Conservation (phyloP, 495 filamentous ascomycete species). For the Alectoria sarmentosa region DNA sequence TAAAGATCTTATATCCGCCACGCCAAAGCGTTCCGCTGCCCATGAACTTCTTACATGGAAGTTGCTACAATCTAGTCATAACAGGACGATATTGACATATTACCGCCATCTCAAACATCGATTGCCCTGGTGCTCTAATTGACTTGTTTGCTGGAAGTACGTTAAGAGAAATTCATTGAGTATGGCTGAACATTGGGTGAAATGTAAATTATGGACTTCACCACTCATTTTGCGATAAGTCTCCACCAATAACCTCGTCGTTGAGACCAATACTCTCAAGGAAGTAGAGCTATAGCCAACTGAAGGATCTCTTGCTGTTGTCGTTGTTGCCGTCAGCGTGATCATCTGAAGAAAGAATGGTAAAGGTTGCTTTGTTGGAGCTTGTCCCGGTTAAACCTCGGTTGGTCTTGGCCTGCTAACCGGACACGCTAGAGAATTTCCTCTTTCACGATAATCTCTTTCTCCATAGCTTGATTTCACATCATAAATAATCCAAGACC, state of each 20-base stretch:
- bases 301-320: neutral
- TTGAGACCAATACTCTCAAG: too few species aligned
- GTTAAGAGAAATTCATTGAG: neutral
- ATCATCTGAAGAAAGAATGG: neutral
- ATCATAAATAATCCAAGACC: neutral
- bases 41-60: neutral
- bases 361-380: neutral
- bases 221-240: too few species aligned
- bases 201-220: too few species aligned
- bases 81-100: neutral
- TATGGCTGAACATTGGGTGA: neutral
- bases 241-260: too few species aligned
- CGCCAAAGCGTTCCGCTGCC: neutral
- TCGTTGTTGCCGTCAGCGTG: neutral
- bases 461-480: slow-evolving; percentile 2
- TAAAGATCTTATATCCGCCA: neutral
- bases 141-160: too few species aligned
- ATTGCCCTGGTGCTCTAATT: too few species aligned
- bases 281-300: too few species aligned
- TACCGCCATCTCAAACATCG: neutral
- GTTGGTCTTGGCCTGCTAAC: slow-evolving; percentile 10
- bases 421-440: slow-evolving; percentile 15
- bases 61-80: neutral
- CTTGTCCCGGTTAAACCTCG: slow-evolving; percentile 6
- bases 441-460: slow-evolving; percentile 16